Base-by-base conservation (phyloP, 1,284 basidiomycete species). In the Moniliella sp. region DNA sequence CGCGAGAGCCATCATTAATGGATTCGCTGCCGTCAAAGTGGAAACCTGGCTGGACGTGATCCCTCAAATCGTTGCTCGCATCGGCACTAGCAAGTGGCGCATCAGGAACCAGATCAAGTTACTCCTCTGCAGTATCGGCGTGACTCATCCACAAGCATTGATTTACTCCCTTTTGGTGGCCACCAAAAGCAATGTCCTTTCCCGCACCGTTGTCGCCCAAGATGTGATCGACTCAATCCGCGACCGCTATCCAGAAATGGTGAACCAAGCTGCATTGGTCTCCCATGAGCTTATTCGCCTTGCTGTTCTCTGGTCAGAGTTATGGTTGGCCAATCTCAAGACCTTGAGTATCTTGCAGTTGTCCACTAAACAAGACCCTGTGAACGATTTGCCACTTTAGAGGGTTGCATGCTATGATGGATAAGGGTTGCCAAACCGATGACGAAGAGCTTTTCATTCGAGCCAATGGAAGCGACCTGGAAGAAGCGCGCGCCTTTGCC, bases 241-340 rank as follows among this genome's bases (percentile, higher is more conserved):
- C 42, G 84, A 93, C 45, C 88, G 94, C 62, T 84, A 80, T 51
- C 72, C 74, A 3, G 64, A n/a, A 1, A 79, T 97, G 25, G 88
- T 97, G 28, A 76, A 78, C 43, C 88, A 97, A 66, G 91, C 91
- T 9, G 65, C 78, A 33, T 62, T 93, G 13, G 83, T 99, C 56
- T 81, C 80, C 59, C 76, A 81, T 29, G 91, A 99, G 61, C 71
- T 99, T 17, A 94, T 97, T 45, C 76, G 91, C 10, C 83, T 94
- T 3, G 91, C 91, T 2, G 97, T 99, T 42, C 66, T 99, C 12
- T 99, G 91, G 91, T 86, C 97, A 52, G 91, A 99, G 62, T 69
- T 91, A 52, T 99, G 91, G 91, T 84, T n/a, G n/a, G n/a, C n/a
- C n/a, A n/a, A n/a, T n/a, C 94, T 53, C 91, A 99, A 65, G 86